Conservation (phyloP, 1,284 basidiomycete species). For the Termitomyces sp. region DNA sequence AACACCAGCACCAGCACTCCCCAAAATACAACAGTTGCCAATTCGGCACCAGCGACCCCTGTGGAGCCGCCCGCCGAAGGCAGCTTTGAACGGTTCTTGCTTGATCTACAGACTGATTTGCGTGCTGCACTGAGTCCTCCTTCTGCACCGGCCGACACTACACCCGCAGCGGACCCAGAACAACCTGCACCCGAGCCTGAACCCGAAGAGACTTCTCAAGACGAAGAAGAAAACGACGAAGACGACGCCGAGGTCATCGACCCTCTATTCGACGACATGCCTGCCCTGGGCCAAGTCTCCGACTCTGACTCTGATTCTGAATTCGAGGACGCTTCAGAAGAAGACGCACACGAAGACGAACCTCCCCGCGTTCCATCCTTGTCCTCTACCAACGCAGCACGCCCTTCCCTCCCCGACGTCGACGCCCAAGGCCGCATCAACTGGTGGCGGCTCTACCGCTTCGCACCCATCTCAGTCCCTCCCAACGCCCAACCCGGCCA, state of each 20-base stretch:
- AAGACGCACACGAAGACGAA: constrained; percentile 17
- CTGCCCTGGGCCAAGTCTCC: constrained; percentile 26
- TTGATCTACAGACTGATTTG: constrained; percentile 68
- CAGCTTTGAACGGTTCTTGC: constrained; percentile 71
- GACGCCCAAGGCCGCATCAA: constrained; percentile 51
- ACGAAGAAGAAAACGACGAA: too few relatives aligned
- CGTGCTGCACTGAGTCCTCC: constrained; percentile 44
- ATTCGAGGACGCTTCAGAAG: constrained; percentile 21
- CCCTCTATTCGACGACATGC: constrained; percentile 18
- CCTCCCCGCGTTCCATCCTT: neutral
- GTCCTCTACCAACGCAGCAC: neutral
- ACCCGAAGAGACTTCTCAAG: constrained; percentile 9
- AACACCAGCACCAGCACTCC: too few relatives aligned
- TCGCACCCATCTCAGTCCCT: constrained; percentile 49
- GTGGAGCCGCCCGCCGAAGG: constrained; percentile 50
- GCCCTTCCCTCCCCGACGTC: constrained; percentile 8
- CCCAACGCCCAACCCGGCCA: constrained; percentile 10
- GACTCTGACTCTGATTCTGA: constrained; percentile 29
- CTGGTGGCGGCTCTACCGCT: constrained; percentile 77
- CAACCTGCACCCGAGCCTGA: neutral
- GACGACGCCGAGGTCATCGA: constrained; percentile 21
- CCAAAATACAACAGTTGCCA: neutral
- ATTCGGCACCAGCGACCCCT: neutral
- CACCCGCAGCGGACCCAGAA: neutral
- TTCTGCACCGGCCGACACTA: neutral